Conservation (phyloP, 768 basidiomycete species). For the Phanerochaete sordida region DNA sequence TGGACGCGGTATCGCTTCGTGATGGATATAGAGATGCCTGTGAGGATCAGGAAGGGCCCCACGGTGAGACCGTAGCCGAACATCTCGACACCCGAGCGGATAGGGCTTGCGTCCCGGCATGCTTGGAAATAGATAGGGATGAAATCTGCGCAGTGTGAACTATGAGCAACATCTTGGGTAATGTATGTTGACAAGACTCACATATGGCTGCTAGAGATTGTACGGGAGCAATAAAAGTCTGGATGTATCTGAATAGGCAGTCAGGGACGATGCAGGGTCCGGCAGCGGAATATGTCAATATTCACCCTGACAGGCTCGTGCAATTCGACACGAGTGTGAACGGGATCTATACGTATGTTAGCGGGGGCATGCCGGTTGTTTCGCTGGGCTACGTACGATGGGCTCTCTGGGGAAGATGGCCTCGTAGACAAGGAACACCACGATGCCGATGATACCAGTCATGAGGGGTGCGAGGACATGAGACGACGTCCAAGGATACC, state of each 20-base stretch:
- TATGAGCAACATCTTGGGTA: not conserved
- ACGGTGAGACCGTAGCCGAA: constrained; percentile 27
- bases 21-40: constrained; percentile 31
- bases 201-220: not conserved
- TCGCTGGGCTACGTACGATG: not conserved
- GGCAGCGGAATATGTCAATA: too few relatives aligned
- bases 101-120: constrained; percentile 31
- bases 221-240: constrained; percentile 17
- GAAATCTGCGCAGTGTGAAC: constrained; percentile 28
- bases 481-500: constrained; percentile 30
- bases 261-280: not conserved
- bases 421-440: constrained; percentile 3
- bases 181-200: not conserved
- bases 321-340: constrained; percentile 24
- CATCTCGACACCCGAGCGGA: constrained; percentile 26
- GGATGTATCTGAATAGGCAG: constrained; percentile 23
- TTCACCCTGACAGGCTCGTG: constrained; percentile 27
- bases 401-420: not conserved
- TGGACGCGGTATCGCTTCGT: constrained; percentile 31
- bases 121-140: constrained; percentile 42
- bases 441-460: constrained; percentile 27
- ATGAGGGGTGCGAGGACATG: constrained; percentile 33
- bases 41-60: constrained; percentile 26
- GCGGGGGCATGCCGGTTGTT: not conserved
- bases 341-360: constrained; percentile 16